Conservation (phyloP, 768 basidiomycete genomes). For the Erythrobasidium yunnanense region DNA sequence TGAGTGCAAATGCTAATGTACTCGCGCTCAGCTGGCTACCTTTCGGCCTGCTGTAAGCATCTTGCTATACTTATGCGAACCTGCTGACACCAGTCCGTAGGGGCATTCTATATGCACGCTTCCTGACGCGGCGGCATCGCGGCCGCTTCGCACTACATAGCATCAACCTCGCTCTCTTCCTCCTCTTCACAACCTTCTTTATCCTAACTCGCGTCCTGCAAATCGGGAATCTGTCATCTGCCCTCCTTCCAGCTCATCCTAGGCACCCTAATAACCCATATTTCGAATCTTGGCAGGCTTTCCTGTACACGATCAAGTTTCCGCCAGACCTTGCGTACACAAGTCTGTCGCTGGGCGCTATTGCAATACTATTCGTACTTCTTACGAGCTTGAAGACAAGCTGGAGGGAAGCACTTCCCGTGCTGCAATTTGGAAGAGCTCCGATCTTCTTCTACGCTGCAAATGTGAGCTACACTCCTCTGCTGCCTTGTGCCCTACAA, state of each 20-base stretch:
- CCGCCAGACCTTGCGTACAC: conserved; percentile 25
- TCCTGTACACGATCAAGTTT: conserved; percentile 24
- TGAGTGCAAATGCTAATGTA: too few relatives aligned
- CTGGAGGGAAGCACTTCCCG: conserved; percentile 7
- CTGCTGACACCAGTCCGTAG: not conserved
- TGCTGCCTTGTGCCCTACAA: too few relatives aligned
- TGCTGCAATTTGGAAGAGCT: conserved; percentile 12
- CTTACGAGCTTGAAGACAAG: not conserved
- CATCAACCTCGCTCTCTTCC: conserved; percentile 7
- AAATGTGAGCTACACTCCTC: conserved; percentile 6
- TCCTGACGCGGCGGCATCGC: conserved; percentile 2
- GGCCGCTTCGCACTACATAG: not conserved
- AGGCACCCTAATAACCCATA: conserved; percentile 22
- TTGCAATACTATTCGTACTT: not conserved
- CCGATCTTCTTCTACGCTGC: conserved; percentile 24
- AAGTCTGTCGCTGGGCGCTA: conserved; percentile 2
- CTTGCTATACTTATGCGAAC: not conserved
- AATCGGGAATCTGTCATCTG: conserved; percentile 7
- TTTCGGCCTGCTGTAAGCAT: conserved; percentile 4
- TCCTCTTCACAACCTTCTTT: conserved; percentile 19
- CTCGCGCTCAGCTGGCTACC: conserved; percentile 27
- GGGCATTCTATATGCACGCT: conserved; percentile 15
- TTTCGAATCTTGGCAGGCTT: conserved; percentile 24
- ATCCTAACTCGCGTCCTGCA: conserved; percentile 23
- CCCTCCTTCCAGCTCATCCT: conserved; percentile 11